Base-by-base conservation (phyloP, 768 basidiomycete genomes). In the Gloeopeniophorella convolvens region DNA sequence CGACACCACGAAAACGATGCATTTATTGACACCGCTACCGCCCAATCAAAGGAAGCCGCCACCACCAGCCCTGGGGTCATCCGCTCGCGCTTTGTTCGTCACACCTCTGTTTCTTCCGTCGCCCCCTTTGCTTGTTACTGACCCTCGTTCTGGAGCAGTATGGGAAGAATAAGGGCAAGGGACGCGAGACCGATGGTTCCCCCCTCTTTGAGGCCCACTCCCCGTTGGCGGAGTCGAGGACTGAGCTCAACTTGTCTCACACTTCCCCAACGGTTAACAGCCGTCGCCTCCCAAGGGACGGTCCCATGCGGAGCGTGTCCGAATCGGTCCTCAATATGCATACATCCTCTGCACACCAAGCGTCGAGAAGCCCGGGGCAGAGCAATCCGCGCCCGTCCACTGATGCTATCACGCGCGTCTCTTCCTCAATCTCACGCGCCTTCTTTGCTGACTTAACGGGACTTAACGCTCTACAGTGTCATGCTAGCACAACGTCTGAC, bases 401-500 rank as follows among this genome's bases (percentile, higher is more conserved):
- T 23, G 48, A 56, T 16, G 55, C 50, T 9, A 31, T 40, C 23
- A 58, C 57, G 57, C 48, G 36, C n/a, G 48, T 60, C 51, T 44
- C 39, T 47, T 50, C 54, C 42, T 50, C 49, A 60, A 61, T 44
- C 55, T 50, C 55, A 39, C 27, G 35, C 24, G 4, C 26, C 39
- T 26, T 50, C 31, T 30, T 55, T 63, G 51, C 41, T 30, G 46
- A 52, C 41, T 48, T 51, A n/a, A n/a, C n/a, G n/a, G n/a, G n/a
- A n/a, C n/a, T n/a, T n/a, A n/a, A n/a, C n/a, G 50, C 40, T 60
- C 61, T 56, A 54, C 31, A 91, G 88, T 48, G 71, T 80, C 53
- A 84, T 84, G 20, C 74, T 92, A 55, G 88, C 89, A 15, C 83
- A 89, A 68, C 77, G 85, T 50, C 74, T 92, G 56, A 80, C 88